These are phyloP conservation scores for Fomitopsis pulvina DNA, from an alignment of 768 basidiomycete genomes.

Conservation along the genomic window DNA sequence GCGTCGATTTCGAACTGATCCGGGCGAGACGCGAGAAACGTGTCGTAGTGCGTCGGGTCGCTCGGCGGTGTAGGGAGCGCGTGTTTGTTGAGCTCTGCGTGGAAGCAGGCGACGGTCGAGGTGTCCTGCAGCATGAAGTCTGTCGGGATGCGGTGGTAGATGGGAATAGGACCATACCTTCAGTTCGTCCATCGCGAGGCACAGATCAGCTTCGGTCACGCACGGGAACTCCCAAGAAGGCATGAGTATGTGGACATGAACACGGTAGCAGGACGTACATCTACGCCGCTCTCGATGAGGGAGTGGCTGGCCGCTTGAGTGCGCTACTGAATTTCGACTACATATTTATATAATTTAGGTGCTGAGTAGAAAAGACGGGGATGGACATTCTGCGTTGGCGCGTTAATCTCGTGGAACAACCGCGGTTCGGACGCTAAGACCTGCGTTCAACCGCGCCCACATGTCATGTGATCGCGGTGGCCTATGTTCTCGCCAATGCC, in stretches of 20 bases:
- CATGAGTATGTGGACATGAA: constrained; percentile 2
- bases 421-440: too few relatives aligned
- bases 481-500: too few relatives aligned
- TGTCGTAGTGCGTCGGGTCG: constrained; percentile 57
- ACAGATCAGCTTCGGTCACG: constrained; percentile 65
- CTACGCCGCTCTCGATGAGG: constrained; percentile 91
- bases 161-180: constrained; percentile 39
- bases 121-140: constrained; percentile 40
- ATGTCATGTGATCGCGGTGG: too few relatives aligned
- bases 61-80: constrained; percentile 16
- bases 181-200: constrained; percentile 64
- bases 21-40: constrained; percentile 85
- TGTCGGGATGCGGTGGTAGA: neutral
- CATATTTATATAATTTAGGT: constrained; percentile 27
- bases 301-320: constrained; percentile 51
- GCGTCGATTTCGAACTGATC: constrained; percentile 74
- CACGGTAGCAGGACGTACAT: constrained; percentile 37
- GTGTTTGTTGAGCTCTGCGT: constrained; percentile 74
- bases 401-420: too few relatives aligned
- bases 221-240: constrained; percentile 80
- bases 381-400: too few relatives aligned
- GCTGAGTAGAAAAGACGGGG: too few relatives aligned
- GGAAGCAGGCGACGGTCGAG: constrained; percentile 76
- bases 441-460: too few relatives aligned
- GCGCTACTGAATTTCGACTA: constrained; percentile 58